A percentile compares a stretch with the other conserved stretches of the same genome.
Evolutionary conservation across 2,329 filamentous ascomycete species (phyloP).

Genomic region (Cytospora mali): DNA sequence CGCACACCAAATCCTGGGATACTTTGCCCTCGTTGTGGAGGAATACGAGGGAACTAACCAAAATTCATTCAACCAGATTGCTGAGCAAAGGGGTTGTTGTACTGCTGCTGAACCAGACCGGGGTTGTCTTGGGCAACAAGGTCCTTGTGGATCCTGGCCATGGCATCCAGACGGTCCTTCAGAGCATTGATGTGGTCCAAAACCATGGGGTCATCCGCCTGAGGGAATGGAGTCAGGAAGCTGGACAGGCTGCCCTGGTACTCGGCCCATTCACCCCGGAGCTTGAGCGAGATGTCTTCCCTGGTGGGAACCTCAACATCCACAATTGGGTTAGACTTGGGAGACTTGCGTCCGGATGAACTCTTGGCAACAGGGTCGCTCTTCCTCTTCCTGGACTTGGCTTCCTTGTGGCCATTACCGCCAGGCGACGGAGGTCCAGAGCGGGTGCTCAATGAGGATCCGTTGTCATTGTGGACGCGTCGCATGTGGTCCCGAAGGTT

Average conservation of each 20-base stretch:
- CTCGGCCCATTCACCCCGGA: constrained; percentile 60
- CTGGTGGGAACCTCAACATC: constrained; percentile 39
- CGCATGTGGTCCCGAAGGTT: constrained; percentile 98
- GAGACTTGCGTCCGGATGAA: constrained; percentile 52
- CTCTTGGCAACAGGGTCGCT: constrained; percentile 49
- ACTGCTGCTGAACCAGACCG: constrained; percentile 36
- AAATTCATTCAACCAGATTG: constrained; percentile 42
- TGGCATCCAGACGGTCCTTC: constrained; percentile 52
- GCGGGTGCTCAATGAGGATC: constrained; percentile 38
- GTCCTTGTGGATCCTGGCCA: constrained; percentile 54
- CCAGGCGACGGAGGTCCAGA: constrained; percentile 32
- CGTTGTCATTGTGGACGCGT: constrained; percentile 76
- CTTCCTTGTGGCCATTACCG: constrained; percentile 36
- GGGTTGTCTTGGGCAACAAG: constrained; percentile 40
- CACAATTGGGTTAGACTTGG: constrained; percentile 32
- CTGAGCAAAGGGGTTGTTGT: constrained; percentile 41
- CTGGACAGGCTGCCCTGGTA: constrained; percentile 65
- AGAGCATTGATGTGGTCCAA: constrained; percentile 56
- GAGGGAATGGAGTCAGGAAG: constrained; percentile 54
- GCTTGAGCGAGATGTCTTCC: constrained; percentile 43
- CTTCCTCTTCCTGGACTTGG: constrained; percentile 62
- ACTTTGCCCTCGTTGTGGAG: too few relatives aligned
- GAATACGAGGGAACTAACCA: constrained; percentile 31
- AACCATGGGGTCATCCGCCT: constrained; percentile 56
- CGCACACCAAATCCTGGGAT: not conserved